Base-by-base conservation (phyloP, 768 basidiomycete genomes). In the Lactifluus piperatus region DNA sequence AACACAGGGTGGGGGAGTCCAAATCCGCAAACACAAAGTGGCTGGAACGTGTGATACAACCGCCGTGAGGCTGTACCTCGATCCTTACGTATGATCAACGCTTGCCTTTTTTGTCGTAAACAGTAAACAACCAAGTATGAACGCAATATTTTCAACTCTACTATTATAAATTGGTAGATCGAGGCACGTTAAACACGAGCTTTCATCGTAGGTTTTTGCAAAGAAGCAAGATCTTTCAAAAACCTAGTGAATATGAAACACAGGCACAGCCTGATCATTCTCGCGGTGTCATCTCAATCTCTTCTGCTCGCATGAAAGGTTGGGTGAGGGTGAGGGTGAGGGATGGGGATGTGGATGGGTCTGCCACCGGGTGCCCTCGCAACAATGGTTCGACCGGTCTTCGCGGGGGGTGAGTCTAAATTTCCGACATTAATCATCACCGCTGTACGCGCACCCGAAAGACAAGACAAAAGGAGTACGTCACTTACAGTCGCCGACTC, bases 1-100 rank as follows among this genome's bases (percentile, higher is more conserved):
- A 62, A 57, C 57, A 69, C 71, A 43, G 74, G 71, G 8, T 69
- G 70, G 69, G 63, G 66, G 1, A 68, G 70, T 16, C 68, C 70
- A 9, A 58, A 59, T 39, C 65, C 66, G 32, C 67, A 67, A 52
- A 60, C 66, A 24, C 56, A 52, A 9, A 63, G 66, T 32, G 71
- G 71, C 2, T 72, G 70, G 71, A 71, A 71, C 50, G 69, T 70
- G 49, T 71, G 68, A 64, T 53, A 29, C 43, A 11, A 11, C 37
- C 20, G 13, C n/a, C n/a, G n/a, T n/a, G 6, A 14, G 43, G 51
- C 61, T 39, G 62, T 60, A 39, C 49, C 20, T n/a, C 11, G 29
- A 60, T 50, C 58, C 41, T 20, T 34, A 11, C 14, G 5, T 24
- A 60, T 46, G 45, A 55, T 56, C 46, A 50, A 34, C 54, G 51